Conservation (phyloP, 1,284 basidiomycete species). For the Cryptococcus deneoformans region DNA sequence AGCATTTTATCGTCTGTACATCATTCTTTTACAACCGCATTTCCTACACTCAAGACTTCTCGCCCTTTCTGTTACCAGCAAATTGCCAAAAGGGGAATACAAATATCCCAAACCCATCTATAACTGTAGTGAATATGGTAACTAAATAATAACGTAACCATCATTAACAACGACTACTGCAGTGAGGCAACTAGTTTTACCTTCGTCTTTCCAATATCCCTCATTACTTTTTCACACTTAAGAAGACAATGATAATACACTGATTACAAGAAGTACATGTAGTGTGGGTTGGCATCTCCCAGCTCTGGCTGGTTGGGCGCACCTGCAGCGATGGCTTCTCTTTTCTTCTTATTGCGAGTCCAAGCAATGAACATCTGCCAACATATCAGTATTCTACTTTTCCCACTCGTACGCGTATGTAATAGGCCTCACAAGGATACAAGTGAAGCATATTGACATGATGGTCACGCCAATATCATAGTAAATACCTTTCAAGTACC, state of each 20-base stretch:
- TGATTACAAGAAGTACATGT: slow-evolving; percentile 11
- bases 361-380: background rate
- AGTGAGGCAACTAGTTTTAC: background rate
- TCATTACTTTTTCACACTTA: background rate
- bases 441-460: slow-evolving; percentile 6
- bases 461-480: slow-evolving; percentile 9
- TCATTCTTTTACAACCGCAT: too few relatives aligned
- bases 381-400: background rate
- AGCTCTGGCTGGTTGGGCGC: slow-evolving; percentile 21
- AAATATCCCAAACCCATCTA: too few relatives aligned
- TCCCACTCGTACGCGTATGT: background rate
- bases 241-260: background rate
- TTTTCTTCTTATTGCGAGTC: slow-evolving; percentile 12
- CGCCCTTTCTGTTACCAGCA: too few relatives aligned
- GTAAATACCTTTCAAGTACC: slow-evolving; percentile 12
- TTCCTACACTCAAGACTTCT: too few relatives aligned
- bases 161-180: background rate
- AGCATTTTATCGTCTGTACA: too few relatives aligned
- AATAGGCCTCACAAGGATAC: background rate
- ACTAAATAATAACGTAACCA: background rate
- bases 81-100: too few relatives aligned
- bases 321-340: slow-evolving; percentile 16
- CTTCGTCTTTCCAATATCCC: too few relatives aligned
- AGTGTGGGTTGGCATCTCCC: slow-evolving; percentile 27
- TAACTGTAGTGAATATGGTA: too few relatives aligned